These are phyloP conservation scores for Microbotryomycetes sp. DNA, from an alignment of 1,284 basidiomycete species.

Conservation along the genomic window DNA sequence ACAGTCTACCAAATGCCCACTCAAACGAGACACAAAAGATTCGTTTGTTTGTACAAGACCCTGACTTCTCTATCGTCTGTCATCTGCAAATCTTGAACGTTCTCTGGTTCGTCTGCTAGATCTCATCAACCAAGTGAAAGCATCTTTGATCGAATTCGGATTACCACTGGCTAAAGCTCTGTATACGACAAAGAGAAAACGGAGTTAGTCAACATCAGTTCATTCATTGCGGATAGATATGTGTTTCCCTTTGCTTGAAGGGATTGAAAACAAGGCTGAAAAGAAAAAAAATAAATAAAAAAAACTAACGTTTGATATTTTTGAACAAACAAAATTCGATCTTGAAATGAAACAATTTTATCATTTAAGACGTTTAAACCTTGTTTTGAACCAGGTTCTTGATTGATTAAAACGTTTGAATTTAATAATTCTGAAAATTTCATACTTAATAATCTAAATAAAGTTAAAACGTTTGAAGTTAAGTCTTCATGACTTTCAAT, in stretches of 20 bases:
- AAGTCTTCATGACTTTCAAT: conserved; percentile 86
- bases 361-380: neutral
- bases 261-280: conserved; percentile 9
- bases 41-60: no score
- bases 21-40: no score
- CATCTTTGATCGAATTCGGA: conserved; percentile 71
- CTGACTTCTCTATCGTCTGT: no score
- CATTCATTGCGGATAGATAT: no score
- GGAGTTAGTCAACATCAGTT: no score
- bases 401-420: neutral
- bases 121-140: conserved; percentile 46
- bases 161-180: conserved; percentile 60
- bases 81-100: conserved; percentile 19
- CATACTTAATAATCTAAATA: conserved; percentile 64
- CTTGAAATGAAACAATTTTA: conserved; percentile 56
- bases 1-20: no score
- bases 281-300: neutral
- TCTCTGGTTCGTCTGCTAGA: conserved; percentile 23
- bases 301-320: conserved; percentile 63
- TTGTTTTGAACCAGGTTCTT: neutral
- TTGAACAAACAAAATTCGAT: conserved; percentile 66
- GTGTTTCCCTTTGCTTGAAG: no score
- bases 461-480: conserved; percentile 63
- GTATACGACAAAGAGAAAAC: conserved; percentile 2
- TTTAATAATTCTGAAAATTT: conserved; percentile 33